Evolutionary conservation across 1,139 yeast species (phyloP), one percentile per base, ranked within the genome.

Genomic region (Zhuliangozyma parablackwelliae): DNA sequence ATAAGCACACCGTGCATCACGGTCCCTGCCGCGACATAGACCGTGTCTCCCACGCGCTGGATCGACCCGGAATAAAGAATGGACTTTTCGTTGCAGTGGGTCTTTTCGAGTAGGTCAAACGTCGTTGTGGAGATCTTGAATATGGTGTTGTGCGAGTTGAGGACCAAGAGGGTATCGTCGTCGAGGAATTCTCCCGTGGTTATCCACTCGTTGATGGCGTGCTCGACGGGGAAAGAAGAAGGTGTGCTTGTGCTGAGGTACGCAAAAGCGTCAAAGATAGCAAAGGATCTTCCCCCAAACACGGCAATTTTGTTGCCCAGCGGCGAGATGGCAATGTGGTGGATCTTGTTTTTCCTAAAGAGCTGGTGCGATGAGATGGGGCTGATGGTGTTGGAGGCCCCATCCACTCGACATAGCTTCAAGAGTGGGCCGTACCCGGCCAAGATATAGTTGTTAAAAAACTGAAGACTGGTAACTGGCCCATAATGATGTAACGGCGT

Each of bases 21-120:
- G 0, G 98, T 92, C 21, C 97, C 97, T 0, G 96, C 90, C 21
- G 88, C 88, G 10, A 88, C 68, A 10, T 72, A 54, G 0, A 82
- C 75, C 11, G 7, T 8, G 12, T 26, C 28, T 8, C 31, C 61
- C 61, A 8, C 61, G 65, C n/a, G 56, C 55, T 72, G 69, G 29
- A 92, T 74, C 2, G 88, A 71, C 0, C 97, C 97, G 12, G 96
- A 85, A 54, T 92, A 92, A 31, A 92, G 68, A 31, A 92, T 82
- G 5, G 96, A 85, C 48, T 84, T 81, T 57, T 88, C 95, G 13
- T 74, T 73, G 49, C 84, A 79, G 16, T 75, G 68, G 26, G 69
- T 65, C 20, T 68, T 71, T 9, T 65, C 63, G 1, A 59, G 41
- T 0, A 81, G 6, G 51, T 45, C 25, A 54, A 50, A 33, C 5